A percentile compares a stretch with the other conserved stretches of the same genome.
Evolutionary conservation across 139 green algal species (phyloP).

Genomic region (Bryopsis sp.): DNA sequence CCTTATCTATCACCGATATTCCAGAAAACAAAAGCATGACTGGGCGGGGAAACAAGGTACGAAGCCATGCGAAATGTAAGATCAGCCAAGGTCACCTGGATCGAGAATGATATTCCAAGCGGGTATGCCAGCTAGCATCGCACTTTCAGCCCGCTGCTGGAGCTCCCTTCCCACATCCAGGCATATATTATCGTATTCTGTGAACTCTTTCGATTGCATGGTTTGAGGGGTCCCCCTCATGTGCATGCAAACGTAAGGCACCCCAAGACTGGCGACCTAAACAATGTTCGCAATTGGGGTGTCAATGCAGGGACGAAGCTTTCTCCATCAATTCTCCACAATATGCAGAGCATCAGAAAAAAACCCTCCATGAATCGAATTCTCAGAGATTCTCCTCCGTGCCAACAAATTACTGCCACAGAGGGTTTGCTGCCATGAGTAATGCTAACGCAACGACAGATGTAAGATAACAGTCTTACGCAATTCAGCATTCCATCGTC

Average conservation of each 20-base stretch:
- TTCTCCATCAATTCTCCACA: too few species aligned
- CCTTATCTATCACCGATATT: too few species aligned
- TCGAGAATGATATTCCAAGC: constrained; percentile 83
- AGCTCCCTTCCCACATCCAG: constrained; percentile 55
- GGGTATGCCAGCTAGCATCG: constrained; percentile 60
- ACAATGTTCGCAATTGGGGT: too few species aligned
- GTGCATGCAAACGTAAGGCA: constrained; percentile 94
- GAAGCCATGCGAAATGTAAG: neutral
- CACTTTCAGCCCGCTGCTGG: constrained; percentile 31
- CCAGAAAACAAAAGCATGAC: too few species aligned
- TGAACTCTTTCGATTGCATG: constrained; percentile 60
- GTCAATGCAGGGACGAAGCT: too few species aligned
- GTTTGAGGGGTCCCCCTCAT: constrained; percentile 75
- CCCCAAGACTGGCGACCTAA: constrained; percentile 61
- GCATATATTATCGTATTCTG: constrained; percentile 50
- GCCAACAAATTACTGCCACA: too few species aligned
- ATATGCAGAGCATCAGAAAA: too few species aligned
- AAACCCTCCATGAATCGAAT: too few species aligned
- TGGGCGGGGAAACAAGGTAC: neutral
- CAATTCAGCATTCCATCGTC: neutral
- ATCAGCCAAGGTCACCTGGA: constrained; percentile 35
- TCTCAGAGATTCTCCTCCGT: too few species aligned
- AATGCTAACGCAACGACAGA: too few species aligned
- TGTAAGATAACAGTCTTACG: neutral
- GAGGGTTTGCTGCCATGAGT: too few species aligned